These are phyloP conservation scores for Anastatica hierochuntica DNA, from an alignment of 345 rosid genomes.

Conservation along the genomic window DNA sequence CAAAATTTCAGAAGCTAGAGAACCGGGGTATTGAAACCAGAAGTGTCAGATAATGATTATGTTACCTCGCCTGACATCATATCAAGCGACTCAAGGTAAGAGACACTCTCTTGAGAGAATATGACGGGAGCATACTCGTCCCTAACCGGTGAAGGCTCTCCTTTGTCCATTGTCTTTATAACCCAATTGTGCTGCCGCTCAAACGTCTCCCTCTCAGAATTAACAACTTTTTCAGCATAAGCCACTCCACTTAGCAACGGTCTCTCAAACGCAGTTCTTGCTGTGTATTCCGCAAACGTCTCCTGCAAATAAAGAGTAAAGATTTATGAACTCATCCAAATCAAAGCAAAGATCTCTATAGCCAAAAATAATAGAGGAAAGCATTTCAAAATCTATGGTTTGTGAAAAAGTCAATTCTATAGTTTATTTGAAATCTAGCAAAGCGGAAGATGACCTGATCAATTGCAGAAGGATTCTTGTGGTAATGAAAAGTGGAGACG, in stretches of 20 bases:
- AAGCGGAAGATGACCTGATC: slow-evolving; percentile 56
- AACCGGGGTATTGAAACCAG: not conserved
- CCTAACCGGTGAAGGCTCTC: slow-evolving; percentile 68
- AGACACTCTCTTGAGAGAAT: slow-evolving; percentile 84
- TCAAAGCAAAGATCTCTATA: not conserved
- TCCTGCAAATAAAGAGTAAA: slow-evolving; percentile 38
- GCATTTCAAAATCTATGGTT: no score
- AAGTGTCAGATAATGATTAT: not conserved
- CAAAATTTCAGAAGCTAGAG: not conserved
- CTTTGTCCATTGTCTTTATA: slow-evolving; percentile 76
- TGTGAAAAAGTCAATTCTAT: slow-evolving; percentile 7
- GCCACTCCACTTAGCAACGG: slow-evolving; percentile 94
- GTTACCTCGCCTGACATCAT: slow-evolving; percentile 99
- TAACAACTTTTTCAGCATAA: slow-evolving; percentile 67
- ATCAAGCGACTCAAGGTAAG: slow-evolving; percentile 84
- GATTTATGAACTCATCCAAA: not conserved
- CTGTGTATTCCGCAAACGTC: slow-evolving; percentile 94
- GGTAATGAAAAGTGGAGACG: slow-evolving; percentile 91
- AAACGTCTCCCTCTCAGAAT: slow-evolving; percentile 63
- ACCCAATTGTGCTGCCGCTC: slow-evolving; percentile 82
- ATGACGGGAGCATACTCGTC: slow-evolving; percentile 97
- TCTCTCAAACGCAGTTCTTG: slow-evolving; percentile 90
- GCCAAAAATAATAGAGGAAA: not conserved
- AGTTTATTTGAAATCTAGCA: slow-evolving; percentile 3
- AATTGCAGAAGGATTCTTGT: slow-evolving; percentile 87